Base-by-base conservation (phyloP, 1,284 basidiomycete species). In the Coniophora puteana region DNA sequence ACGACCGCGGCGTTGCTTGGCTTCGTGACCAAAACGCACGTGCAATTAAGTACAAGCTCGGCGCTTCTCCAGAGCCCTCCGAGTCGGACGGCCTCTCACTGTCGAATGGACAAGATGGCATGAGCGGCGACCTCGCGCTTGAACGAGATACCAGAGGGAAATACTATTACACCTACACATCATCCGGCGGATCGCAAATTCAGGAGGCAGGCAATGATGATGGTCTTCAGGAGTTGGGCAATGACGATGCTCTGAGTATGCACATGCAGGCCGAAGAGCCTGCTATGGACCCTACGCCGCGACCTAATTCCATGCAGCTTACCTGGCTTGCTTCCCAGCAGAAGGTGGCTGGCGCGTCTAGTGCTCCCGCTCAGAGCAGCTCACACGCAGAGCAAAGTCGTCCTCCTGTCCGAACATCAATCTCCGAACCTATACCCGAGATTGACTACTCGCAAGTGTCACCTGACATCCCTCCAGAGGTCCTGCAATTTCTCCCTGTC, bases 1-100 rank as follows among this genome's bases (percentile, higher is more conserved):
- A 71, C 43, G 80, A 86, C 51, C 75, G 86, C 4, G 86, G 87
- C 0, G 78, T 78, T 4, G 75, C 83, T 29, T 94, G 91, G 92
- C 61, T 94, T 30, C 74, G 77, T 22, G 89, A 93, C 48, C 91
- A 94, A 62, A 88, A 78, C 40, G 74, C 78, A 29, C 74, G 80
- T 7, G 68, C 71, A 0, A 69, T 83, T 43, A 74, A 75, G 27
- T 68, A 73, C 12, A 77, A 73, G 67, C 61, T 85, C 1, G 83
- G 80, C n/a, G 68, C 66, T 5, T 56, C 77, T 12, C 78, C 80
- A 1, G 75, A 71, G 29, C 76, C 78, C 8, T 83, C 82, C 2
- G 71, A 72, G 36, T 70, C 74, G 5, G 80, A 80, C 43, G 62
- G 64, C 30, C 59, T 58, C 14, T 80, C 76, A 5, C 48, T 72